Evolutionary conservation across 306 rosid genomes (phyloP).

Genomic region (Begonia loranthoides): DNA sequence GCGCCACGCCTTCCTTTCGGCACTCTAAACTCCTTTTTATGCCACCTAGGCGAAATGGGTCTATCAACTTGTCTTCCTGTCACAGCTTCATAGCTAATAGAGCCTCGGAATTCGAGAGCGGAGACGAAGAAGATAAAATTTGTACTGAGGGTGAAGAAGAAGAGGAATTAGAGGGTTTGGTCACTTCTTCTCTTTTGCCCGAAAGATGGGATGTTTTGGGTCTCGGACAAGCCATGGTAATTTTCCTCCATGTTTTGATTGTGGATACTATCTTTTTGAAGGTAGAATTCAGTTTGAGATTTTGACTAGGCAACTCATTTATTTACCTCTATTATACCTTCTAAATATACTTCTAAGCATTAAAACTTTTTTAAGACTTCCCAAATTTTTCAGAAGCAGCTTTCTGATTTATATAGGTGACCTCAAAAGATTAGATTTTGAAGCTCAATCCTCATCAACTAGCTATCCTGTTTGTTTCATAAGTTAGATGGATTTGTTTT

Average conservation of each 20-base stretch:
- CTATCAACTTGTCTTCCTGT: slow-evolving; percentile 10
- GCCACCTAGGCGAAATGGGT: slow-evolving; percentile 1
- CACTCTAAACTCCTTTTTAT: too few relatives aligned
- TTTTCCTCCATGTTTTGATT: slow-evolving; percentile 6
- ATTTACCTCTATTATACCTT: too few relatives aligned
- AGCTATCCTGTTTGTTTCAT: too few relatives aligned
- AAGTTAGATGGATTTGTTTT: not conserved
- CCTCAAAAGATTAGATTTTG: too few relatives aligned
- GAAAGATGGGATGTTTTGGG: slow-evolving; percentile 91
- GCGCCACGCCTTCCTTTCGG: too few relatives aligned
- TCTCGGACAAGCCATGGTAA: slow-evolving; percentile 98
- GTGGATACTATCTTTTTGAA: not conserved
- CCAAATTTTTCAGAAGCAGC: too few relatives aligned
- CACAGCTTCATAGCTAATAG: slow-evolving; percentile 8
- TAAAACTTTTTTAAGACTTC: too few relatives aligned
- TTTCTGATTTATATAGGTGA: too few relatives aligned
- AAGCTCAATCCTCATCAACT: too few relatives aligned
- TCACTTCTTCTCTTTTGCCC: slow-evolving; percentile 30
- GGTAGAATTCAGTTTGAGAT: too few relatives aligned
- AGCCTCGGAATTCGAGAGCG: slow-evolving; percentile 9
- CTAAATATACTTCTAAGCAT: too few relatives aligned
- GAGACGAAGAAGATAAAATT: slow-evolving; percentile 15
- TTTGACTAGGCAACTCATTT: too few relatives aligned
- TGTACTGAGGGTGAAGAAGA: slow-evolving; percentile 15
- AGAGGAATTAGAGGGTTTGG: slow-evolving; percentile 9